Conservation (phyloP, 1,139 yeast species). For the Yamadazyma dendronema region DNA sequence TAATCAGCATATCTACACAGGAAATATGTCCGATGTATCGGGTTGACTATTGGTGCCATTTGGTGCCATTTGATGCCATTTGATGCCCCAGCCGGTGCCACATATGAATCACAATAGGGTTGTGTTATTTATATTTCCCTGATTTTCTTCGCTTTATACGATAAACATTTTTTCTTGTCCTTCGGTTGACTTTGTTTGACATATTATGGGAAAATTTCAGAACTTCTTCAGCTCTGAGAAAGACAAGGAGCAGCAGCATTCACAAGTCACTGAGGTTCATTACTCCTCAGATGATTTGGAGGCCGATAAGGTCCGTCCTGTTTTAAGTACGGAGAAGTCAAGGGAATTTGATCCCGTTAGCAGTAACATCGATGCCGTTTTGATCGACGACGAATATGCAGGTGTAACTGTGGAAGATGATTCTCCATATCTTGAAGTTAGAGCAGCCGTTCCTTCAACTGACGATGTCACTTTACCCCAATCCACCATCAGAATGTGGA, state of each 20-base stretch:
- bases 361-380: constrained; percentile 23
- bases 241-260: constrained; percentile 2
- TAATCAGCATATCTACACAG: too few relatives aligned
- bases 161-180: background rate
- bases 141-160: too few relatives aligned
- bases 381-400: constrained; percentile 42
- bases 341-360: constrained; percentile 39
- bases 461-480: constrained; percentile 58
- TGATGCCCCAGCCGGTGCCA: background rate
- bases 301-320: constrained; percentile 17
- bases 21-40: too few relatives aligned
- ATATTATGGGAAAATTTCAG: background rate
- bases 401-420: constrained; percentile 47
- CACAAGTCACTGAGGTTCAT: constrained; percentile 3
- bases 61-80: background rate
- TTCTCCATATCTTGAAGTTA: constrained; percentile 57
- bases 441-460: constrained; percentile 64
- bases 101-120: constrained; percentile 6
- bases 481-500: constrained; percentile 64
- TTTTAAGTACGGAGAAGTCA: constrained; percentile 27
- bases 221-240: constrained; percentile 4
- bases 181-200: background rate
- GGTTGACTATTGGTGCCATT: background rate
- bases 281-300: constrained; percentile 17
- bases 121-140: background rate